Evolutionary conservation across 2,329 filamentous ascomycete genomes (phyloP).

Genomic region (Clonostachys chloroleuca): DNA sequence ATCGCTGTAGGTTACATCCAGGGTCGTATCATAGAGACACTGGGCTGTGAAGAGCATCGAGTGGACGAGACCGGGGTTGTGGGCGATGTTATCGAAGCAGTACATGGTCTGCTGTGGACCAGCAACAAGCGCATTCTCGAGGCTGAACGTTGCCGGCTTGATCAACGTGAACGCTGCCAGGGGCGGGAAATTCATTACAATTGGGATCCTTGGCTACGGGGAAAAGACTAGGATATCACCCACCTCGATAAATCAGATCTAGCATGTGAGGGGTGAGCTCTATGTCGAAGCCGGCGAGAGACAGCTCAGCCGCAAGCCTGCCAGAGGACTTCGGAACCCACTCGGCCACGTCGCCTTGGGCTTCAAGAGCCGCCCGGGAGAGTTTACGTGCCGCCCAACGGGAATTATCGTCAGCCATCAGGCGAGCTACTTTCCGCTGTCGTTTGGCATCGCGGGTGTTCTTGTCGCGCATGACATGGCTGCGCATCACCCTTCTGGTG

Average conservation of each 20-base stretch:
- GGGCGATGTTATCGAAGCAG: constrained; percentile 10
- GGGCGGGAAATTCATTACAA: neutral
- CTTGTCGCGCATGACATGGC: constrained; percentile 20
- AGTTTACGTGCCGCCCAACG: too few relatives aligned
- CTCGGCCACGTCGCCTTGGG: neutral
- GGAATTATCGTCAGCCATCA: too few relatives aligned
- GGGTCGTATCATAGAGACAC: constrained; percentile 10
- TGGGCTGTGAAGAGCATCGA: constrained; percentile 14
- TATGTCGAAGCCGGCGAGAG: neutral
- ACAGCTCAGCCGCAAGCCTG: constrained; percentile 8
- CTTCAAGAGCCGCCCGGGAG: too few relatives aligned
- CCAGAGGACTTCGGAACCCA: neutral
- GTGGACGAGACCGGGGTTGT: constrained; percentile 12
- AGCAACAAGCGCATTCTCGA: constrained; percentile 6
- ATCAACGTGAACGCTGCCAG: constrained; percentile 3
- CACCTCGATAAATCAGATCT: neutral
- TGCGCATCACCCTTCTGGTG: constrained; percentile 15
- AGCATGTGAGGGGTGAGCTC: neutral
- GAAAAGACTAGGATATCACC: neutral
- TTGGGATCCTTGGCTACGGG: neutral
- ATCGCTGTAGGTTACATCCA: constrained; percentile 1
- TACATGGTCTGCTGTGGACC: constrained; percentile 6
- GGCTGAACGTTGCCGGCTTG: constrained; percentile 11
- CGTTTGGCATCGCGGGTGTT: constrained; percentile 9
- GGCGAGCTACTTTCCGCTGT: neutral